A percentile compares a stretch with the other conserved stretches of the same genome.
Conservation (phyloP, 495 filamentous ascomycete genomes). For the Hypoxylon trugodes region DNA sequence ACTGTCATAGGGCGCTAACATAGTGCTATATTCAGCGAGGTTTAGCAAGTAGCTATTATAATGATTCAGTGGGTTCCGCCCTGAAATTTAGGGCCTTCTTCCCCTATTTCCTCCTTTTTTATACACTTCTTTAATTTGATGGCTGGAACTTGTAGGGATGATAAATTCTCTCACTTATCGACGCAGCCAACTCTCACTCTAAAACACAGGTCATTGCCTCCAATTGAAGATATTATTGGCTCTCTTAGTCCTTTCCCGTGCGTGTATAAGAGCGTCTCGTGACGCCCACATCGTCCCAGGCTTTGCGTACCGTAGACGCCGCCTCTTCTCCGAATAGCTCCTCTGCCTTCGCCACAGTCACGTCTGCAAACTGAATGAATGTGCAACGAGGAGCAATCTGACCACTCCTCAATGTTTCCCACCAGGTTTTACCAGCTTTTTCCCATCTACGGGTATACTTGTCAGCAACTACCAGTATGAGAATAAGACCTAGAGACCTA, state of each 20-base stretch:
- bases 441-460: slow-evolving; percentile 49
- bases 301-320: slow-evolving; percentile 47
- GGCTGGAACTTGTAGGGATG: no score
- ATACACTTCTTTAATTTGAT: no score
- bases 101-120: no score
- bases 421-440: slow-evolving; percentile 62
- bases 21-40: no score
- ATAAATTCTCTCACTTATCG: not conserved
- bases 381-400: slow-evolving; percentile 46
- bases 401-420: slow-evolving; percentile 54
- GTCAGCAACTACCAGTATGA: not conserved
- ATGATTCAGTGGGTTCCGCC: no score
- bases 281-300: slow-evolving; percentile 54
- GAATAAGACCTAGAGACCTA: slow-evolving; percentile 19
- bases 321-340: slow-evolving; percentile 48
- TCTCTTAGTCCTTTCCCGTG: no score
- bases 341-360: slow-evolving; percentile 50
- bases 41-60: no score
- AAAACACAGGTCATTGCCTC: no score
- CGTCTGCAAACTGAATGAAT: slow-evolving; percentile 55
- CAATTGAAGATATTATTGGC: no score
- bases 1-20: no score
- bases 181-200: slow-evolving; percentile 8
- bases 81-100: no score
- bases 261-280: slow-evolving; percentile 34